A percentile compares a stretch with the other conserved stretches of the same genome.
These are phyloP conservation scores for Fusarium lateritium DNA, from an alignment of 2,329 filamentous ascomycete species.

Conservation along the genomic window DNA sequence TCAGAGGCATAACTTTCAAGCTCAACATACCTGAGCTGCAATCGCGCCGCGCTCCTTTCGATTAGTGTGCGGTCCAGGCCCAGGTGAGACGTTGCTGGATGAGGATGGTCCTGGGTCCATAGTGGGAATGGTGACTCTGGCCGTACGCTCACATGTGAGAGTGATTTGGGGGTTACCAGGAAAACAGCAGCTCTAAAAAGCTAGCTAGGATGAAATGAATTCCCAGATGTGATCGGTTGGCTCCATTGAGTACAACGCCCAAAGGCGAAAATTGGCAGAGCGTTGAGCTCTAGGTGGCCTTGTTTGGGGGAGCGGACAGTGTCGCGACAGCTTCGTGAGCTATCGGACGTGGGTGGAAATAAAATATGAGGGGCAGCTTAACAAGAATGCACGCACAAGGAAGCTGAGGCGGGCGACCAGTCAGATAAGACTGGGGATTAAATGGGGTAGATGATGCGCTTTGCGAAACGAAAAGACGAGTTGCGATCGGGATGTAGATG, in stretches of 20 bases:
- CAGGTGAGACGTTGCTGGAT: constrained; percentile 53
- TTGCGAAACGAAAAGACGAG: constrained; percentile 27
- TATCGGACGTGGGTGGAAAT: constrained; percentile 36
- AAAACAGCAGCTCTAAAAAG: constrained; percentile 47
- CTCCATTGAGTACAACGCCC: constrained; percentile 45
- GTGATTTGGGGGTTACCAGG: constrained; percentile 9
- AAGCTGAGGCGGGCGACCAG: constrained; percentile 32
- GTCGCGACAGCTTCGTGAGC: constrained; percentile 33
- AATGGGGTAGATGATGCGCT: constrained; percentile 42
- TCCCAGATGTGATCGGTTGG: constrained; percentile 27
- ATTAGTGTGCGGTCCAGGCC: constrained; percentile 52
- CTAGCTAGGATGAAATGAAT: constrained; percentile 36
- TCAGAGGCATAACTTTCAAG: not conserved
- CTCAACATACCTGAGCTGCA: constrained; percentile 55
- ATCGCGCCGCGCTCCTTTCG: constrained; percentile 59
- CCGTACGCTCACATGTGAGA: constrained; percentile 42
- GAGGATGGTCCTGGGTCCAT: constrained; percentile 48
- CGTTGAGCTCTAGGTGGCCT: constrained; percentile 29
- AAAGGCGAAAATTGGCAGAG: constrained; percentile 22
- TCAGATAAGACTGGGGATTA: constrained; percentile 33
- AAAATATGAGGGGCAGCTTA: constrained; percentile 40
- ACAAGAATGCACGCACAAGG: constrained; percentile 39
- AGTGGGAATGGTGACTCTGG: constrained; percentile 35
- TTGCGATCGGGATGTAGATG: constrained; percentile 29
- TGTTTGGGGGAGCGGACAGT: constrained; percentile 22